These are phyloP conservation scores for Oidium heveae DNA, from an alignment of 2,329 filamentous ascomycete species.

Conservation along the genomic window DNA sequence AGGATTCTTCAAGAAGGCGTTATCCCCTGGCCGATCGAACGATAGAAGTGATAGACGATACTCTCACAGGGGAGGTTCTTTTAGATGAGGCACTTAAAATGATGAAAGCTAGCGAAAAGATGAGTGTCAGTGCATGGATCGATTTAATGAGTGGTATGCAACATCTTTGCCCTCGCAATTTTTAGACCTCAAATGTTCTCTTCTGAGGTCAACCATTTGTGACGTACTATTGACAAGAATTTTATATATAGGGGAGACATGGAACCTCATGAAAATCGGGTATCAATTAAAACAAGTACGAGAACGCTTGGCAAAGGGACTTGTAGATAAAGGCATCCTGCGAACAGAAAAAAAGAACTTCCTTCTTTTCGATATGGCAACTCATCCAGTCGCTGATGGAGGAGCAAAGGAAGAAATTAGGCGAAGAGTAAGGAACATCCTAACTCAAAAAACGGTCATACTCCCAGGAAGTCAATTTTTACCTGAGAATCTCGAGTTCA, in stretches of 20 bases:
- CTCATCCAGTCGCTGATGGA: constrained; percentile 85
- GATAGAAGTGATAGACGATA: constrained; percentile 94
- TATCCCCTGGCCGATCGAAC: constrained; percentile 81
- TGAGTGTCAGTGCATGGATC: constrained; percentile 98
- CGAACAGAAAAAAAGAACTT: constrained; percentile 99
- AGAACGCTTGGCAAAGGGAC: constrained; percentile 84
- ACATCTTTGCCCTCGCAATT: constrained; percentile 1
- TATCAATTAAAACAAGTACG: constrained; percentile 99
- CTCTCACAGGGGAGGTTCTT: constrained; percentile 84
- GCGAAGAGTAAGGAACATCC: constrained; percentile 69
- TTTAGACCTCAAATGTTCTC: constrained; percentile 1
- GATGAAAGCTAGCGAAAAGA: constrained; percentile 99
- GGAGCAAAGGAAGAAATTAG: constrained; percentile 96
- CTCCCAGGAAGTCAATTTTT: constrained; percentile 69
- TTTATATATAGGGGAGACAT: constrained; percentile 55
- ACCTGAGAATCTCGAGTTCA: constrained; percentile 81
- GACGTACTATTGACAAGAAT: no score
- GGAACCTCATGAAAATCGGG: constrained; percentile 99
- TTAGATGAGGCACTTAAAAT: constrained; percentile 96
- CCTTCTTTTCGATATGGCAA: constrained; percentile 98
- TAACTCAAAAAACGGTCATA: constrained; percentile 84
- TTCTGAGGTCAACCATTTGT: neutral
- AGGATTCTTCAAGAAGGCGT: constrained; percentile 71
- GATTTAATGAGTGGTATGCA: constrained; percentile 79
- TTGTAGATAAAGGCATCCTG: constrained; percentile 95